Conservation (phyloP, 2,329 filamentous ascomycete genomes). For the Rutstroemia sp. region DNA sequence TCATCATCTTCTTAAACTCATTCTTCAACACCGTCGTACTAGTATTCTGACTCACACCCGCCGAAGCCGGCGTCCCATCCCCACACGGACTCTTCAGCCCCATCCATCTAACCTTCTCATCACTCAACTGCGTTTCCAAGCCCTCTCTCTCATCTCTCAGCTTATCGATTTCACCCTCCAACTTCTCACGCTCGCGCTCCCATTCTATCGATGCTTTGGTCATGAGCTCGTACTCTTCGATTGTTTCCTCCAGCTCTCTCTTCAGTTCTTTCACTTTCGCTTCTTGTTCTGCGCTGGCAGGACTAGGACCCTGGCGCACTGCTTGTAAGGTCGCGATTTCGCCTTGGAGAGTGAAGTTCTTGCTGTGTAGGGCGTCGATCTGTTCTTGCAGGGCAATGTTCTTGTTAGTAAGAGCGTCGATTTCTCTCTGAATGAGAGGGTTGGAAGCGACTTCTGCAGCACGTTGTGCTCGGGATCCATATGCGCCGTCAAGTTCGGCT, state of each 20-base stretch:
- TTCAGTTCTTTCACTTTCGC: constrained; percentile 44
- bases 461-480: constrained; percentile 66
- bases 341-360: constrained; percentile 7
- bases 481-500: constrained; percentile 90
- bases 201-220: constrained; percentile 63
- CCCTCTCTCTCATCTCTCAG: constrained; percentile 56
- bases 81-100: constrained; percentile 49
- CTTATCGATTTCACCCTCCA: constrained; percentile 56
- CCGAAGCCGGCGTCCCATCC: constrained; percentile 22
- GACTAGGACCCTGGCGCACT: not conserved
- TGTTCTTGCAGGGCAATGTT: constrained; percentile 31
- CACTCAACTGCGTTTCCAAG: constrained; percentile 56
- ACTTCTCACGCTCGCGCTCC: constrained; percentile 60
- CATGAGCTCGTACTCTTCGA: constrained; percentile 63
- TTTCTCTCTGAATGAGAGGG: constrained; percentile 49
- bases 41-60: constrained; percentile 35
- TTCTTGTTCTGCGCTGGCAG: constrained; percentile 23
- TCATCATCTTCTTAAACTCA: constrained; percentile 78
- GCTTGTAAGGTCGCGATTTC: constrained; percentile 6
- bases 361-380: constrained; percentile 20
- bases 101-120: constrained; percentile 60
- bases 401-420: constrained; percentile 45
- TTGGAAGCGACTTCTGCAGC: constrained; percentile 57
- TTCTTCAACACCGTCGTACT: constrained; percentile 63
- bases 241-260: constrained; percentile 58